A percentile compares a stretch with the other conserved stretches of the same genome.
Conservation (phyloP, 2,329 filamentous ascomycete genomes). For the Ophiostoma angusticollis region DNA sequence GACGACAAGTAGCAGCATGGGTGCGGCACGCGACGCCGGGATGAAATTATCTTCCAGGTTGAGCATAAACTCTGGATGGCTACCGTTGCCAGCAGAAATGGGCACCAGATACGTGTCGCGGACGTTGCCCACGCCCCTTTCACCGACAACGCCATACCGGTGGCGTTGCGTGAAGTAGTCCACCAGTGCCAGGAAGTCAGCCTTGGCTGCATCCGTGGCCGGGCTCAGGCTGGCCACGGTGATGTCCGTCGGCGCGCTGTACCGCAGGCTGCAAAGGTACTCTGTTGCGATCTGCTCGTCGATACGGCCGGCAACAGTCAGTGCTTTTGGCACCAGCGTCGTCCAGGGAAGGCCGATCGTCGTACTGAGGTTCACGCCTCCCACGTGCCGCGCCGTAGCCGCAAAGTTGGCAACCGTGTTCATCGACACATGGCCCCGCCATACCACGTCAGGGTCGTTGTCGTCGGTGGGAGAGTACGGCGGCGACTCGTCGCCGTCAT, state of each 20-base stretch:
- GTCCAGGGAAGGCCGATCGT: constrained; percentile 48
- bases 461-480: constrained; percentile 74
- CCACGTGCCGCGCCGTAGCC: constrained; percentile 69
- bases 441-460: constrained; percentile 58
- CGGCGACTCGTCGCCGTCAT: constrained; percentile 66
- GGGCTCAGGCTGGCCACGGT: constrained; percentile 62
- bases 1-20: constrained; percentile 71
- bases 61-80: constrained; percentile 74
- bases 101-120: constrained; percentile 88
- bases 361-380: constrained; percentile 64
- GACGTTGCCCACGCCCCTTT: constrained; percentile 61
- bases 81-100: constrained; percentile 56
- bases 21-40: constrained; percentile 56
- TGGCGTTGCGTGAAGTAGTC: constrained; percentile 75
- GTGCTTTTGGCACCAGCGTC: constrained; percentile 55
- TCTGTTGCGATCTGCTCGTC: constrained; percentile 72
- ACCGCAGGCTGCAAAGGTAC: constrained; percentile 79
- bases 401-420: constrained; percentile 61
- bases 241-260: constrained; percentile 71
- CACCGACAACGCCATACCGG: constrained; percentile 76
- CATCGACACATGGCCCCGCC: constrained; percentile 68
- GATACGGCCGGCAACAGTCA: constrained; percentile 69
- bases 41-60: constrained; percentile 78
- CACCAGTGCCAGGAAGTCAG: constrained; percentile 63
- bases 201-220: constrained; percentile 44